A percentile compares a stretch with the other conserved stretches of the same genome.
Evolutionary conservation across 805 yeast species (phyloP).

Genomic region (Lipomyces kockii): DNA sequence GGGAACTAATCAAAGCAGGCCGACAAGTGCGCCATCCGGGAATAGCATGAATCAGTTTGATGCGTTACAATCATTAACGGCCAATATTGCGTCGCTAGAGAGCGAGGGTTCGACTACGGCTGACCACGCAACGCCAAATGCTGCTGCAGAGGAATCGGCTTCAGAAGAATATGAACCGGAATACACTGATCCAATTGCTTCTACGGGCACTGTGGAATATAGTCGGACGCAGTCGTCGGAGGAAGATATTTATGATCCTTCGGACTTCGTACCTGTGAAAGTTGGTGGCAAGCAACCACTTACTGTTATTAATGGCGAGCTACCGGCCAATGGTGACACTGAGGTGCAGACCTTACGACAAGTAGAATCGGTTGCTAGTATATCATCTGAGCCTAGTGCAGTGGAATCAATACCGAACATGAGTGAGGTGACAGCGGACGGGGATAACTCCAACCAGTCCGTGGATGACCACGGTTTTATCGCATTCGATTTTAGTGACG

Average conservation of each 20-base stretch:
- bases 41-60: conserved; percentile 7
- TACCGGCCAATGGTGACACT: neutral
- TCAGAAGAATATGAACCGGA: neutral
- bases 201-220: neutral
- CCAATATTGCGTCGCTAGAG: neutral
- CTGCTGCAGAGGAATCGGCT: conserved; percentile 2
- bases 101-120: neutral
- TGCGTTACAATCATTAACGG: neutral
- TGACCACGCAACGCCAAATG: neutral
- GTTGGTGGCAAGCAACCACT: neutral
- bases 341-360: neutral
- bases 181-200: neutral
- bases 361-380: neutral
- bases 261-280: neutral
- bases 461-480: conserved; percentile 52
- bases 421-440: neutral
- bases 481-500: conserved; percentile 58
- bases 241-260: neutral
- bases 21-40: neutral
- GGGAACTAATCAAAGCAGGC: neutral
- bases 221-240: neutral
- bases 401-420: neutral
- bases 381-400: neutral
- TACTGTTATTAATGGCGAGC: neutral
- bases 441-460: neutral